A percentile compares a stretch with the other conserved stretches of the same genome.
Evolutionary conservation across 352 stramenopile genomes (phyloP).

Genomic region (Aphanomyces astaci): DNA sequence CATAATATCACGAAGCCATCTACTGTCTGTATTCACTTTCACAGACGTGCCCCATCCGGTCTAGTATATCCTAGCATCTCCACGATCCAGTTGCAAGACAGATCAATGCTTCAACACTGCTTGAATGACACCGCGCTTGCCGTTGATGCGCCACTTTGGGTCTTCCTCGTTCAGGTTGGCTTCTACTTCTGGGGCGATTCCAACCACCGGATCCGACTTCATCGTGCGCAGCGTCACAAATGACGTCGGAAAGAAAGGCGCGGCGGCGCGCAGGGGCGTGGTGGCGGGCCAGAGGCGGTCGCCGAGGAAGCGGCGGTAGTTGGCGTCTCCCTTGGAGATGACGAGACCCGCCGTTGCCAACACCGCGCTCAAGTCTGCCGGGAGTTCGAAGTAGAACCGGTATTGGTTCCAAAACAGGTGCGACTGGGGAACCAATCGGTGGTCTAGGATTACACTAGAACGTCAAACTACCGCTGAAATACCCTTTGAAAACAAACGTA

Average conservation of each 20-base stretch:
- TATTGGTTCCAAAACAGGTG: slow-evolving; percentile 60
- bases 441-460: slow-evolving; percentile 25
- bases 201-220: slow-evolving; percentile 63
- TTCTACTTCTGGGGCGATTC: slow-evolving; percentile 39
- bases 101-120: slow-evolving; percentile 31
- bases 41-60: no score
- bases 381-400: slow-evolving; percentile 69
- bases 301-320: slow-evolving; percentile 93
- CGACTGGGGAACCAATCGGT: background rate
- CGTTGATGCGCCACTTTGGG: slow-evolving; percentile 54
- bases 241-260: slow-evolving; percentile 58
- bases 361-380: slow-evolving; percentile 27
- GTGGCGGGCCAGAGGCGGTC: slow-evolving; percentile 87
- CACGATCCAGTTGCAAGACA: background rate
- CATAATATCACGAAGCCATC: no score
- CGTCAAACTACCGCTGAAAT: no score
- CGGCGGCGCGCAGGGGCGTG: slow-evolving; percentile 75
- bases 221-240: slow-evolving; percentile 66
- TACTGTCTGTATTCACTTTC: no score
- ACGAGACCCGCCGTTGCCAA: slow-evolving; percentile 65
- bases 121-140: slow-evolving; percentile 61
- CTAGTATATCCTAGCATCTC: no score
- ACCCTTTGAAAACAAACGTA: no score
- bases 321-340: slow-evolving; percentile 96
- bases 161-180: slow-evolving; percentile 42